Percentiles rank a stretch among this genome's conserved stretches.
Evolutionary conservation across 495 filamentous ascomycete species (phyloP).

Genomic region (Talaromyces nanjingensis): DNA sequence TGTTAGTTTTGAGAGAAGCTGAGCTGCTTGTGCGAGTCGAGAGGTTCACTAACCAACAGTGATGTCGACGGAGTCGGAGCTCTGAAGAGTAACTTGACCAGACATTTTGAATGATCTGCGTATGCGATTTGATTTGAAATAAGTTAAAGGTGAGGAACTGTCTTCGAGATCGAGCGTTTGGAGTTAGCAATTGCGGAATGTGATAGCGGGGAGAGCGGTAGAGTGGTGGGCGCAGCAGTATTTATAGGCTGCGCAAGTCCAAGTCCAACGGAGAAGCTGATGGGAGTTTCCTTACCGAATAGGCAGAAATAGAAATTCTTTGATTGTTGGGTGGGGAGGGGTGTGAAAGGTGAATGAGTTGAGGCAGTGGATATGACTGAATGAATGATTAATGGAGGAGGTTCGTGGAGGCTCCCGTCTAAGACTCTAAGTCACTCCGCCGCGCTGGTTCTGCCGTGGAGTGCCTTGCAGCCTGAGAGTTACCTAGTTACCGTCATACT

Average conservation of each 20-base stretch:
- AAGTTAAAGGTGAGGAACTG: not conserved
- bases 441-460: not conserved
- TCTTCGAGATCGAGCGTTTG: not conserved
- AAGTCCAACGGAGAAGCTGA: not conserved
- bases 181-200: not conserved
- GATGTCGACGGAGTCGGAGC: conserved; percentile 51
- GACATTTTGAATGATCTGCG: not conserved
- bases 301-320: not conserved
- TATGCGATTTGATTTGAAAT: not conserved
- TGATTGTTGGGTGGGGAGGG: not conserved
- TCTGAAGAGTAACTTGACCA: conserved; percentile 41
- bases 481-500: too few relatives aligned
- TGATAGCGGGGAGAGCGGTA: not conserved
- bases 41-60: conserved; percentile 42
- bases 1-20: not conserved
- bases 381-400: not conserved
- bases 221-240: not conserved
- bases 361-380: not conserved
- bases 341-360: not conserved
- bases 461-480: too few relatives aligned
- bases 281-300: not conserved
- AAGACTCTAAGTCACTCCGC: not conserved
- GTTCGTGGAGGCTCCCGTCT: not conserved
- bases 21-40: not conserved
- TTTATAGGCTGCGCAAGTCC: not conserved